Base-by-base conservation (phyloP, 441 rosid genomes). In the Dalechampia spathulata region DNA sequence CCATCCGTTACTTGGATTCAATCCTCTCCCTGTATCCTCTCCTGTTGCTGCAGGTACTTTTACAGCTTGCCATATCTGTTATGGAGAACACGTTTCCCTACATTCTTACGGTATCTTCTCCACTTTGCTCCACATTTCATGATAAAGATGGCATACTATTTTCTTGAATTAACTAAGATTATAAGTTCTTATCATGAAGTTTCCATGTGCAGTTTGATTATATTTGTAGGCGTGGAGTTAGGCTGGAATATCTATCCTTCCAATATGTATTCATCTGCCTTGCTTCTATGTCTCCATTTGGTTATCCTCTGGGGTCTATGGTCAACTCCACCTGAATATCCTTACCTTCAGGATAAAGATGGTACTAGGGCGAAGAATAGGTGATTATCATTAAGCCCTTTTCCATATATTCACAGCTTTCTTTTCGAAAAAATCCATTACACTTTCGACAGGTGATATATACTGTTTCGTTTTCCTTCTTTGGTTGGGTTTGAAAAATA, bases 191-290 rank as follows among this genome's bases (percentile, higher is more conserved):
- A 27, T 50, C n/a, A 2, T 49, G n/a, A 12, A 63, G 54, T 48
- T 68, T 4, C 11, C 4, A 0, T 43, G 32, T 49, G 68, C 79
- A 88, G 96, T 21, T 28, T 92, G 72, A 23, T 74, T 63, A 39
- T 92, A 69, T 85, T 89, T 8, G 2, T 77, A 0, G 92, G 85
- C 4, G 79, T 81, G 62, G 97, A 89, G 70, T 44, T 83, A 4
- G 89, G 96, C 82, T 89, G 98, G 98, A 92, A 92, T 59, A 68
- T 90, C 20, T 90, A 78, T 60, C 98, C 98, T 34, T 92, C 96
- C 56, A 78, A 71, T 55, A 20, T 64, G 7, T 70, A 64, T 65
- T 88, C 99, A 21, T 92, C 99, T 14, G 76, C 71, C 43, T 49
- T 77, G 64, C 82, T 92, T 55, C 58, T 83, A 26, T 67, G 70